A percentile compares a stretch with the other conserved stretches of the same genome.
Evolutionary conservation across 441 rosid species (phyloP).

Genomic region (Metrosideros polymorpha): DNA sequence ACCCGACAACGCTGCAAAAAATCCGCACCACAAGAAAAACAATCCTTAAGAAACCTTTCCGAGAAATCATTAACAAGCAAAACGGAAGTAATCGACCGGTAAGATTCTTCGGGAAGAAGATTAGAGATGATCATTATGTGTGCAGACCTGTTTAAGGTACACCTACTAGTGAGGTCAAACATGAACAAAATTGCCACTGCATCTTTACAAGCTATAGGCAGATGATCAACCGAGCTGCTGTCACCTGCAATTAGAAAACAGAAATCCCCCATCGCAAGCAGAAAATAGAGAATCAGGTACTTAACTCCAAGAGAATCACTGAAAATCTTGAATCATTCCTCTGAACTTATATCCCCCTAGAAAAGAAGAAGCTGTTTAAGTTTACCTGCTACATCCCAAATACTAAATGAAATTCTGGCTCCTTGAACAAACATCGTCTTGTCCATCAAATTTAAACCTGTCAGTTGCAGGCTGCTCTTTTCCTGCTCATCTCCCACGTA

Average conservation of each 20-base stretch:
- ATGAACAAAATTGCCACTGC: slow-evolving; percentile 83
- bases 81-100: not conserved
- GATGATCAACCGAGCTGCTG: slow-evolving; percentile 49
- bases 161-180: slow-evolving; percentile 94
- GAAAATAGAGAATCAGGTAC: not conserved
- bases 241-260: slow-evolving; percentile 31
- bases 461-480: slow-evolving; percentile 46
- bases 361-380: not conserved
- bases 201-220: slow-evolving; percentile 90
- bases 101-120: not conserved
- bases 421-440: slow-evolving; percentile 73
- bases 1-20: slow-evolving; percentile 52
- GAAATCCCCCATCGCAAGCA: not conserved
- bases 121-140: not conserved
- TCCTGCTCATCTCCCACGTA: slow-evolving; percentile 76
- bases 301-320: not conserved
- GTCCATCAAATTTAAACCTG: slow-evolving; percentile 72
- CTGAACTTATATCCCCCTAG: not conserved
- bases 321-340: not conserved
- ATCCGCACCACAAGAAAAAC: not conserved
- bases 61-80: not conserved
- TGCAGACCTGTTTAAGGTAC: slow-evolving; percentile 72
- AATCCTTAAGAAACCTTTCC: not conserved
- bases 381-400: slow-evolving; percentile 92
- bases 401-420: slow-evolving; percentile 70